A percentile compares a stretch with the other conserved stretches of the same genome.
phyloP scores from a whole-genome alignment of 2,329 filamentous ascomycete genomes.

The Curvularia eragrostidis region DNA sequence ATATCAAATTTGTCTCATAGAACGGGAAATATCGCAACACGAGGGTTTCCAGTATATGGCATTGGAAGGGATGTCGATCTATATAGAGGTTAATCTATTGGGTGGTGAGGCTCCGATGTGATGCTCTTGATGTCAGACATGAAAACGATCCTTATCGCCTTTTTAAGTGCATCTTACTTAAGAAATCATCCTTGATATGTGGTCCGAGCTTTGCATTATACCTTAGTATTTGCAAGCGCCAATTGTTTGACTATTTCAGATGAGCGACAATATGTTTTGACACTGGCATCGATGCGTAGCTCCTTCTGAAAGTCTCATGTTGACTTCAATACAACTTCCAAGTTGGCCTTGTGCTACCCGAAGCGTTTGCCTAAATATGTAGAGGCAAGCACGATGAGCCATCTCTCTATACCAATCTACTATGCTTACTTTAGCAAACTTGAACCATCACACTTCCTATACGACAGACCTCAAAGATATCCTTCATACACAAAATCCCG shows the following conservation, averaged over 20 bases:
- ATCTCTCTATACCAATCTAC: not conserved
- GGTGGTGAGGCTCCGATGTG: not conserved
- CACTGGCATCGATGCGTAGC: not conserved
- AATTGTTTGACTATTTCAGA: not conserved
- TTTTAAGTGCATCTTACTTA: not conserved
- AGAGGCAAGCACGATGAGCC: not conserved
- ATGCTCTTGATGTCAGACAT: not conserved
- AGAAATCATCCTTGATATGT: not conserved
- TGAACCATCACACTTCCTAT: not conserved
- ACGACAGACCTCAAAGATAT: not conserved
- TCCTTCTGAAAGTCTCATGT: not conserved
- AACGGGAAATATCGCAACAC: not conserved
- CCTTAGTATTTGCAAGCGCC: not conserved
- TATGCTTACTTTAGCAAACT: not conserved
- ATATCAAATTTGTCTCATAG: constrained; percentile 34
- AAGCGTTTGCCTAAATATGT: not conserved
- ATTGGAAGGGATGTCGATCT: not conserved
- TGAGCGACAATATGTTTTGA: not conserved
- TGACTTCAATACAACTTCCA: not conserved
- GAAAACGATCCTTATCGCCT: not conserved
- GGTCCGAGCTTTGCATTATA: not conserved
- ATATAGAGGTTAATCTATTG: not conserved
- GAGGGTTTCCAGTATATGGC: not conserved
- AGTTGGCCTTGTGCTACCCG: not conserved
- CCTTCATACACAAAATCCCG: not conserved